phyloP scores from a whole-genome alignment of 441 rosid genomes.

The Erysimum cheiri region DNA sequence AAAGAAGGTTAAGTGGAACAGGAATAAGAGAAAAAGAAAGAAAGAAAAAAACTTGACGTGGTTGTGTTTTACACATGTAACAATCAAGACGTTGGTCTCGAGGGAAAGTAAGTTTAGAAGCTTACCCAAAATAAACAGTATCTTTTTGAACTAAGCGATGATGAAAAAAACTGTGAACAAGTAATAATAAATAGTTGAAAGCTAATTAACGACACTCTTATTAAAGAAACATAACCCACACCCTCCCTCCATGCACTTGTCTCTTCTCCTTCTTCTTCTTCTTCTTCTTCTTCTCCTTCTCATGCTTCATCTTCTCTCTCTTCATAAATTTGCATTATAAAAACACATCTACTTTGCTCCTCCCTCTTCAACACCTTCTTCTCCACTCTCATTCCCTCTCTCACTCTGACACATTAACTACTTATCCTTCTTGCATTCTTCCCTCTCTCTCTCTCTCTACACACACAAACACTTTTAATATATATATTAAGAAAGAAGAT shows the following conservation, averaged over 20 bases:
- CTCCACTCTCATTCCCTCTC: constrained; percentile 44
- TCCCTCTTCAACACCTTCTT: constrained; percentile 47
- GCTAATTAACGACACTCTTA: constrained; percentile 43
- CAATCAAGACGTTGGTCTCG: constrained; percentile 38
- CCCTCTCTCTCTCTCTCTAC: constrained; percentile 12
- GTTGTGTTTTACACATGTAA: constrained; percentile 39
- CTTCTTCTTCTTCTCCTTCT: neutral
- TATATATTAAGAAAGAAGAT: constrained; percentile 48
- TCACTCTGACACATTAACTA: constrained; percentile 45
- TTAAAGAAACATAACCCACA: constrained; percentile 48
- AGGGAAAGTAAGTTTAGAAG: constrained; percentile 37
- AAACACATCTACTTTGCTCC: constrained; percentile 41
- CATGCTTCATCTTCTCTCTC: constrained; percentile 7
- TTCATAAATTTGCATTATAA: constrained; percentile 40
- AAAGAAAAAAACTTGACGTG: constrained; percentile 12
- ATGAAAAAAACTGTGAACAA: constrained; percentile 34
- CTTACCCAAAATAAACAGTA: constrained; percentile 54
- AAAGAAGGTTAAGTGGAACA: constrained; percentile 32
- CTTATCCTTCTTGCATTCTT: constrained; percentile 32
- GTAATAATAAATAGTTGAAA: constrained; percentile 41
- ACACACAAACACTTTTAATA: neutral
- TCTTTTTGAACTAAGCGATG: constrained; percentile 42
- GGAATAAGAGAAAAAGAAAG: neutral
- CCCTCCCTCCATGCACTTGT: constrained; percentile 39
- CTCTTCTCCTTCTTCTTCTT: constrained; percentile 20